These are phyloP conservation scores for Alternaria hordeiaustralica DNA, from an alignment of 2,329 filamentous ascomycete species.

Conservation along the genomic window DNA sequence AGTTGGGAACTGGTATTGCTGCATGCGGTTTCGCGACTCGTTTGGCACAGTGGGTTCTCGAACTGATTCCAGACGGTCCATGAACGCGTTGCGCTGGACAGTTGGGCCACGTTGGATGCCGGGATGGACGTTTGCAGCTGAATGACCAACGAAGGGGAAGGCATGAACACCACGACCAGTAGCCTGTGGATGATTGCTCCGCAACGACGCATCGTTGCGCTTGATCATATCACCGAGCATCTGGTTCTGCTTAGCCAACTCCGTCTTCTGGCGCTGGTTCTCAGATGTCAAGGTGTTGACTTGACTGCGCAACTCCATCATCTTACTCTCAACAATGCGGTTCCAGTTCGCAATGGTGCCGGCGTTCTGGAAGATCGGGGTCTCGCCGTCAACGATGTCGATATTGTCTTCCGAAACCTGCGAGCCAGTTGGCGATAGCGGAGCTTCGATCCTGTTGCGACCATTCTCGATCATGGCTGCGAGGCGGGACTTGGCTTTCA, in stretches of 20 bases:
- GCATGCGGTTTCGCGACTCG: background rate
- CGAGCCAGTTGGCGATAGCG: background rate
- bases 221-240: background rate
- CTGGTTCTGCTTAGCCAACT: background rate
- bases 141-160: background rate
- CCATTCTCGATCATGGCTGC: background rate
- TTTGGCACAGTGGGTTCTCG: background rate
- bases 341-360: background rate
- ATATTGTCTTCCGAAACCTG: slow-evolving; percentile 1
- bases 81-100: background rate
- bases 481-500: slow-evolving; percentile 1
- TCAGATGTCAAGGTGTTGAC: background rate
- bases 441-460: background rate
- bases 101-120: background rate
- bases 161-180: background rate
- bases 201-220: background rate
- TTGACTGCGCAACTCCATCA: background rate
- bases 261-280: background rate
- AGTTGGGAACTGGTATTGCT: background rate
- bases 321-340: background rate
- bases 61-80: background rate
- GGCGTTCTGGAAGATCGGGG: background rate
- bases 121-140: background rate
- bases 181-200: background rate
- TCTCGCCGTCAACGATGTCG: slow-evolving; percentile 9